A percentile compares a stretch with the other conserved stretches of the same genome.
Conservation (phyloP, 164 flowering plant species). For the Nelumbo lutea region DNA sequence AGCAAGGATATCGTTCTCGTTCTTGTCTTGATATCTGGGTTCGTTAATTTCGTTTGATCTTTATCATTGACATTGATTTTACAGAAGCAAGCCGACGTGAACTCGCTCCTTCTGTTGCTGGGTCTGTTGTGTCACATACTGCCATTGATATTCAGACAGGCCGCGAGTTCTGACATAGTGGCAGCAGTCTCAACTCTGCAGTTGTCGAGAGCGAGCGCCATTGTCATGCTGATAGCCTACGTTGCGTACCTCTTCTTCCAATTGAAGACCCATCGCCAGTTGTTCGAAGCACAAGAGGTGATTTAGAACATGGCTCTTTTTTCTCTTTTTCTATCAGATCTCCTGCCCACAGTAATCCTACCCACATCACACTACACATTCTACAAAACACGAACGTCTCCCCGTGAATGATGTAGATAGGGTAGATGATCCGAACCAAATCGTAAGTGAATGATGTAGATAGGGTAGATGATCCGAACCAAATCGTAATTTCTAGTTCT, state of each 20-base stretch:
- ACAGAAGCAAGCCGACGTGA: slow-evolving; percentile 91
- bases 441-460: no score
- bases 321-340: no score
- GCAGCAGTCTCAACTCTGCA: slow-evolving; percentile 31
- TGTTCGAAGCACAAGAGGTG: slow-evolving; percentile 69
- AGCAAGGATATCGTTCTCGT: background rate
- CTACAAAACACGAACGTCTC: no score
- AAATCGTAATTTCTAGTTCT: no score
- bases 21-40: background rate
- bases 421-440: no score
- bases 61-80: slow-evolving; percentile 1
- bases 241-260: slow-evolving; percentile 69
- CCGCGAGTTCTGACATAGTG: slow-evolving; percentile 10
- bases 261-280: slow-evolving; percentile 64
- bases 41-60: no score
- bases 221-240: slow-evolving; percentile 79
- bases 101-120: slow-evolving; percentile 56
- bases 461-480: no score
- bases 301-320: no score
- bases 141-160: slow-evolving; percentile 57
- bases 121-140: slow-evolving; percentile 65
- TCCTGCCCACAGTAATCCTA: no score
- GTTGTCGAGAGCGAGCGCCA: slow-evolving; percentile 70
- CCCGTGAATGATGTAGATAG: no score
- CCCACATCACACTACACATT: no score